A percentile compares a stretch with the other conserved stretches of the same genome.
phyloP scores from a whole-genome alignment of 1,139 yeast species.

The Torulaspora pretoriensis region DNA sequence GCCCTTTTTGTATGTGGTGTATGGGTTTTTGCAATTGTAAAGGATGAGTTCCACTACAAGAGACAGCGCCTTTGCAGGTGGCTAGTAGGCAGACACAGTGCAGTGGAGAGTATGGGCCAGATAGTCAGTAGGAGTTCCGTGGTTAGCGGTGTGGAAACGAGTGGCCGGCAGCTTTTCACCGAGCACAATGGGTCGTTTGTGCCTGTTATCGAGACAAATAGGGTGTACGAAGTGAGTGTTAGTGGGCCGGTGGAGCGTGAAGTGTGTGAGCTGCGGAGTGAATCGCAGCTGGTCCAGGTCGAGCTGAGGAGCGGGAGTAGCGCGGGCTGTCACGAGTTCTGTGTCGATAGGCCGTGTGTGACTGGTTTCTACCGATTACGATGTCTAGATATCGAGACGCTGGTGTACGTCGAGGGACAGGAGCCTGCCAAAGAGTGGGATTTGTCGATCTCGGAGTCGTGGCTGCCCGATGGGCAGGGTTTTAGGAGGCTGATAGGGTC shows the following conservation, averaged over 20 bases:
- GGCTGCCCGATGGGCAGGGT: conserved; percentile 11
- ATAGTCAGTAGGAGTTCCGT: conserved; percentile 7
- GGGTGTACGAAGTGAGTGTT: background rate
- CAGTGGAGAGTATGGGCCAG: conserved; percentile 9
- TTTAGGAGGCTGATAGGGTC: conserved; percentile 2
- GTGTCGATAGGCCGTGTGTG: conserved; percentile 1
- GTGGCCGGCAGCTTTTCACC: conserved; percentile 4
- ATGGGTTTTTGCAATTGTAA: background rate
- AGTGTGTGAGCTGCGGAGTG: conserved; percentile 2
- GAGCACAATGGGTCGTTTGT: conserved; percentile 5
- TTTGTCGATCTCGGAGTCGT: background rate
- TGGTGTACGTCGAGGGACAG: conserved; percentile 5
- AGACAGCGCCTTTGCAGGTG: no score
- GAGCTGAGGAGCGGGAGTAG: background rate
- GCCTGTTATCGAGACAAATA: background rate
- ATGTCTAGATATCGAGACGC: conserved; percentile 3
- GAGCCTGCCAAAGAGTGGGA: background rate
- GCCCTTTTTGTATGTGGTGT: no score
- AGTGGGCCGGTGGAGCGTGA: background rate
- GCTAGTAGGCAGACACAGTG: background rate
- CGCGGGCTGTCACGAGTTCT: background rate
- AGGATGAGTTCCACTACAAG: no score
- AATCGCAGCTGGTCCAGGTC: background rate
- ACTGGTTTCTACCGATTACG: conserved; percentile 4
- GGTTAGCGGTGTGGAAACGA: background rate